phyloP scores from a whole-genome alignment of 129 eudicot genomes.

The sunflower (Helianthus annuus) region DNA sequence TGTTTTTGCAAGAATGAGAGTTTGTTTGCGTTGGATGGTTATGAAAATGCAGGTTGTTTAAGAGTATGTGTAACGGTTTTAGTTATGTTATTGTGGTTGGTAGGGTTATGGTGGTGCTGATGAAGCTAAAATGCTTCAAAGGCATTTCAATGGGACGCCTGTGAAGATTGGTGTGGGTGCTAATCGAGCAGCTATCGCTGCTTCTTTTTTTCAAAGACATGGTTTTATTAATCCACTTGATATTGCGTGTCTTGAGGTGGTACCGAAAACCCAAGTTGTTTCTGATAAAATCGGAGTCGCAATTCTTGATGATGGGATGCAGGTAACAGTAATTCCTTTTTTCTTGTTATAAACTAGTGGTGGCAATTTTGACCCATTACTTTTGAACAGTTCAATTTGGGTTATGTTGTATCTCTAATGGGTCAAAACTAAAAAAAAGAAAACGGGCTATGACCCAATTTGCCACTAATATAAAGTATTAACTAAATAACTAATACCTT shows the following conservation, averaged over 20 bases:
- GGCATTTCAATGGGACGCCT: constrained; percentile 62
- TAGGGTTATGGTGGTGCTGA: constrained; percentile 97
- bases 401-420: background rate
- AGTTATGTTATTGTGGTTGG: constrained; percentile 17
- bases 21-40: background rate
- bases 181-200: constrained; percentile 63
- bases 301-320: constrained; percentile 95
- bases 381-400: background rate
- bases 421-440: background rate
- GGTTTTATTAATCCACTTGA: constrained; percentile 36
- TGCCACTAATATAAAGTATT: background rate
- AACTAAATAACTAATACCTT: background rate
- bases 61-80: background rate
- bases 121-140: constrained; percentile 88
- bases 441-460: background rate
- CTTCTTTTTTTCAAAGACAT: constrained; percentile 48
- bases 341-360: background rate
- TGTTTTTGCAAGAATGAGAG: constrained; percentile 1
- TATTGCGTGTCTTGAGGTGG: constrained; percentile 9
- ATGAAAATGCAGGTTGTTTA: background rate
- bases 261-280: constrained; percentile 23
- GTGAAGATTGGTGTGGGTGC: constrained; percentile 78
- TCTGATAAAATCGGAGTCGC: constrained; percentile 53
- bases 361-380: constrained; percentile 3
- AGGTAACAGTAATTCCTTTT: constrained; percentile 45